phyloP scores from a whole-genome alignment of 2,329 filamentous ascomycete genomes.

The Clonostachys chloroleuca region DNA sequence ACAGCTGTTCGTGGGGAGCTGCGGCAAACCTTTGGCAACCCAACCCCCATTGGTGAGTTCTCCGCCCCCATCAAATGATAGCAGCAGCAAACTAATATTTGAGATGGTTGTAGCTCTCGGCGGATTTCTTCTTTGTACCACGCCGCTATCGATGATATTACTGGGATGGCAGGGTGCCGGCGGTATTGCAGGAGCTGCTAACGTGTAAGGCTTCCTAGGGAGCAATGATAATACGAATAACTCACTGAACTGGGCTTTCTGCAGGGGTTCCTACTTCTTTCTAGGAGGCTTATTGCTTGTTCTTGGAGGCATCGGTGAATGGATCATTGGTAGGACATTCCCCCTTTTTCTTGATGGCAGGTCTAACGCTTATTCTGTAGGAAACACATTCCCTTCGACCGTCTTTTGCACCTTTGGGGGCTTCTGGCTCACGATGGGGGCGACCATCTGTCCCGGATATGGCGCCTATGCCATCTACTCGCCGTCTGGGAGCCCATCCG shows the following conservation, averaged over 20 bases:
- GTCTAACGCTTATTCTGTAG: slow-evolving; percentile 5
- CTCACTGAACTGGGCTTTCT: neutral
- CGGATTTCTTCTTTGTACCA: slow-evolving; percentile 20
- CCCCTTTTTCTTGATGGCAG: too few species aligned
- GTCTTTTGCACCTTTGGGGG: slow-evolving; percentile 42
- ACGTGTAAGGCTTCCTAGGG: slow-evolving; percentile 13
- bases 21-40: slow-evolving; percentile 45
- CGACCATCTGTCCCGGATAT: slow-evolving; percentile 41
- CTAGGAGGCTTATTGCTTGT: slow-evolving; percentile 40
- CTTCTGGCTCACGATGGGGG: slow-evolving; percentile 47
- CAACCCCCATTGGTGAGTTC: slow-evolving; percentile 35
- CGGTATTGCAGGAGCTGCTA: slow-evolving; percentile 18
- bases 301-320: slow-evolving; percentile 43
- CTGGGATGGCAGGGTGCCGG: slow-evolving; percentile 21
- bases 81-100: neutral
- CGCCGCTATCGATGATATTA: slow-evolving; percentile 18
- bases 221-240: too few species aligned
- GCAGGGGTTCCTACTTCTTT: slow-evolving; percentile 29
- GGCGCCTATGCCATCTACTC: slow-evolving; percentile 34
- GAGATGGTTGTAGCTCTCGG: slow-evolving; percentile 12
- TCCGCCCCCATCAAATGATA: neutral
- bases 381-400: slow-evolving; percentile 49
- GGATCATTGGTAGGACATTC: slow-evolving; percentile 29
- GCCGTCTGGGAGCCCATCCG: slow-evolving; percentile 15
- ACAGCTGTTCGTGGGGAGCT: slow-evolving; percentile 38